These are phyloP conservation scores for Cytospora schulzeri DNA, from an alignment of 2,329 filamentous ascomycete genomes.

Conservation along the genomic window DNA sequence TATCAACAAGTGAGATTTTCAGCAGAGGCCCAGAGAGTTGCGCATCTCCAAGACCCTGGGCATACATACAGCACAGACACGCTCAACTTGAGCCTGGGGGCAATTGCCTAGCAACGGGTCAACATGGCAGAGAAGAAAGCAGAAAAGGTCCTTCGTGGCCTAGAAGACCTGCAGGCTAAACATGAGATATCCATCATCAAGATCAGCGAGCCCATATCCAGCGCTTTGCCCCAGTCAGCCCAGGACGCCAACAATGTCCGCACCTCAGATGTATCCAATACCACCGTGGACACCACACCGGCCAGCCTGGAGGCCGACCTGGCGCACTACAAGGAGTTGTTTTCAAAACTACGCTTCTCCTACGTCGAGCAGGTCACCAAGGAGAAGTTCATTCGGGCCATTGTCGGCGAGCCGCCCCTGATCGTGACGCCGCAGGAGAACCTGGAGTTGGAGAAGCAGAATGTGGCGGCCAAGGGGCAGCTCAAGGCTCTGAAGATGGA, in stretches of 20 bases:
- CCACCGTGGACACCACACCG: constrained; percentile 69
- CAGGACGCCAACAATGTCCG: constrained; percentile 46
- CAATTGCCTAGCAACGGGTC: not conserved
- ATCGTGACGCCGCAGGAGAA: constrained; percentile 86
- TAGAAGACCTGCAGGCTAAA: constrained; percentile 57
- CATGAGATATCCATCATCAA: constrained; percentile 73
- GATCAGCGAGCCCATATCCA: constrained; percentile 73
- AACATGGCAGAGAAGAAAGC: constrained; percentile 39
- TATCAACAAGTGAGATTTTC: not conserved
- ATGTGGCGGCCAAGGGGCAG: constrained; percentile 70
- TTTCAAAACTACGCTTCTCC: constrained; percentile 93
- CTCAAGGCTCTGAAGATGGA: constrained; percentile 81
- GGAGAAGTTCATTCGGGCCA: constrained; percentile 92
- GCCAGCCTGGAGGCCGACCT: constrained; percentile 81
- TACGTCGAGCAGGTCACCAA: constrained; percentile 99
- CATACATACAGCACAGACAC: not conserved
- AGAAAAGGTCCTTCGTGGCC: constrained; percentile 47
- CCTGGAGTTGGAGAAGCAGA: constrained; percentile 68
- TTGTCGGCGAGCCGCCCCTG: constrained; percentile 85
- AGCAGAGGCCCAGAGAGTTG: not conserved
- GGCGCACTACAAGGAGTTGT: constrained; percentile 89
- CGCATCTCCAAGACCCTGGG: not conserved
- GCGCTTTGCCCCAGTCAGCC: constrained; percentile 46
- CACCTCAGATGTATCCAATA: constrained; percentile 72
- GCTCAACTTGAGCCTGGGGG: not conserved